Base-by-base conservation (phyloP, 805 yeast genomes). In the Citeromyces matritensis region DNA sequence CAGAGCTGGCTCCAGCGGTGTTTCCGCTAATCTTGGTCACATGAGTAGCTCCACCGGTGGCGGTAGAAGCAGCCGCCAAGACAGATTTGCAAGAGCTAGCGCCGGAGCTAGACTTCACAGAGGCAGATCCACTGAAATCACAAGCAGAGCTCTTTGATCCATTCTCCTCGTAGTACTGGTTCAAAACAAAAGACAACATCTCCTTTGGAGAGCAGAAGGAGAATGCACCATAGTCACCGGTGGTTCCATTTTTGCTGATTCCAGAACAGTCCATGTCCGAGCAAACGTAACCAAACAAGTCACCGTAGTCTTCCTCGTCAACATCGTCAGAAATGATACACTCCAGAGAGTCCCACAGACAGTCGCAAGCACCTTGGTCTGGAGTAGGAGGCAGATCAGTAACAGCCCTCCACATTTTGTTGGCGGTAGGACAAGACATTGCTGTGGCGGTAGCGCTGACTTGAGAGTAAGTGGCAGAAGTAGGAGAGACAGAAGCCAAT, bases 311-410 rank as follows among this genome's bases (percentile, higher is more conserved):
- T 1, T 59, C 53, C 3, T 40, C 36, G 34, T 56, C 57, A 29
- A 78, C 81, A 39, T 53, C 57, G 42, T 52, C 61, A 15, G 59
- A 43, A 29, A 81, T 67, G 24, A 67, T 74, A 60, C 94, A 82
- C n/a, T 44, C 38, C 27, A 71, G 60, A 4, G 80, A 56, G 14
- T 47, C 37, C 24, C 54, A 44, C 33, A 77, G 40, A 59, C 94
- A 82, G 40, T 65, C 64, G 58, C 94, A 82, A 30, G 69, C 65
- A 29, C 53, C 64, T 41, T 65, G 52, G 42, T 77, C 63, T 32
- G 94, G 94, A 24, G 86, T 73, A 42, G 88, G 91, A 26, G 94
- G 94, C 44, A 82, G 63, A 9, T 51, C 53, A 15, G 77, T 60
- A 9, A 77, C 53, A 13, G 86, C 91, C 39, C 51, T 55, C 94